Percentiles rank a stretch among this genome's conserved stretches.
phyloP scores from a whole-genome alignment of 768 basidiomycete species.

The Aureoboletus auriporus region DNA sequence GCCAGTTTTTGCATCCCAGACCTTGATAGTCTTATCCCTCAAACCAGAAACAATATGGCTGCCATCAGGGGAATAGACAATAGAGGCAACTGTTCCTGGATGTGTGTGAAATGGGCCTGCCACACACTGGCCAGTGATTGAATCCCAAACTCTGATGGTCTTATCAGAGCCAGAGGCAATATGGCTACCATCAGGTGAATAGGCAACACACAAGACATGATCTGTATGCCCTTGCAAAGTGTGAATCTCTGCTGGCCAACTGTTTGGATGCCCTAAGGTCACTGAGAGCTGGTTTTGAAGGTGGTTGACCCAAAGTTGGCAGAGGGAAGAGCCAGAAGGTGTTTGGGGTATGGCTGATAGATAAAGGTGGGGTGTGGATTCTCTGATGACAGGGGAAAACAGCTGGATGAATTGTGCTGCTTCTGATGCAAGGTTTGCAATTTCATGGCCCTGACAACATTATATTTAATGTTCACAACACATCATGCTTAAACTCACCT shows the following conservation, averaged over 20 bases:
- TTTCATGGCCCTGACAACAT: constrained; percentile 8
- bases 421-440: constrained; percentile 20
- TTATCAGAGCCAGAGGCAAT: constrained; percentile 27
- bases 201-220: constrained; percentile 11
- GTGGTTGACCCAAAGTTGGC: constrained; percentile 19
- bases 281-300: constrained; percentile 12
- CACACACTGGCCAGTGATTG: constrained; percentile 14
- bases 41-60: constrained; percentile 13
- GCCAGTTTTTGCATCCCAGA: constrained; percentile 21
- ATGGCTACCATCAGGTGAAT: constrained; percentile 20
- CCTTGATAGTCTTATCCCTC: constrained; percentile 7
- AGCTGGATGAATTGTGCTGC: constrained; percentile 26
- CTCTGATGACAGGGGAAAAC: constrained; percentile 28
- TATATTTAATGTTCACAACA: not conserved
- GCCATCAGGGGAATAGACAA: constrained; percentile 27
- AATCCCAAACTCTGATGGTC: constrained; percentile 18
- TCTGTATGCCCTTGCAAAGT: constrained; percentile 13
- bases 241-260: constrained; percentile 18
- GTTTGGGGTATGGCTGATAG: constrained; percentile 36
- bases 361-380: constrained; percentile 36
- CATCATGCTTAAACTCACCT: constrained; percentile 5
- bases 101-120: constrained; percentile 4
- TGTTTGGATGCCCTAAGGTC: constrained; percentile 1
- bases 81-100: not conserved
- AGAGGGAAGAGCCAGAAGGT: constrained; percentile 25